Base-by-base conservation (phyloP, 73 alveolate genomes). In the Symbiodinium natans region DNA sequence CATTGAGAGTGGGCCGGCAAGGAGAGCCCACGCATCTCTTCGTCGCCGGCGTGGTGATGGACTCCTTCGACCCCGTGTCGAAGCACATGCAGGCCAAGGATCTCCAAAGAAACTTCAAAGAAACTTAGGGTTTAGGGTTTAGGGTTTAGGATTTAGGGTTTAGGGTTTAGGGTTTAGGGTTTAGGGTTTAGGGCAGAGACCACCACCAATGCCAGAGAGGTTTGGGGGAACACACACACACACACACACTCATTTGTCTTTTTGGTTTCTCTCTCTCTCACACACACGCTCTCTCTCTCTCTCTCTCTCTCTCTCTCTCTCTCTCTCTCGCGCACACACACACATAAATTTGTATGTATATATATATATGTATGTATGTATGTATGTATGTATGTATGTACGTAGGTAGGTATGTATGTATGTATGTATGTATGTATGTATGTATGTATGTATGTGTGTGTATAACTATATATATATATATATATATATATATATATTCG, bases 41-140 rank as follows among this genome's bases (percentile, higher is more conserved):
- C 38, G 97, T 46, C 52, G 97, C 97, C 6, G 97, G 97, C 39
- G 89, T 90, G 48, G 97, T 90, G 41, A 90, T 90, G 97, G 97
- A 90, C 21, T 90, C 97, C 80, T 90, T 90, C 19, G 97, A 90
- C 52, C 97, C 97, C 15, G 97, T 90, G 54, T 84, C 97, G 80
- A 90, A 90, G 77, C 97, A 90, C 54, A 71, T 90, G 97, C 89
- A 90, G 97, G 97, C 36, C 39, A 29, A 46, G 59, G 59, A 9
- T 46, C 6, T 46, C 59, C n/a, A n/a, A n/a, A n/a, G n/a, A n/a
- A n/a, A n/a, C n/a, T n/a, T n/a, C n/a, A n/a, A n/a, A n/a, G n/a
- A n/a, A n/a, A n/a, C n/a, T 46, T 46, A 46, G 59, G 59, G 15
- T 25, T 63, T 63, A 13, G 1, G 40, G 31, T 63, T 13, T 63